These are phyloP conservation scores for Podaxis sp. DNA, from an alignment of 768 basidiomycete genomes.

Conservation along the genomic window DNA sequence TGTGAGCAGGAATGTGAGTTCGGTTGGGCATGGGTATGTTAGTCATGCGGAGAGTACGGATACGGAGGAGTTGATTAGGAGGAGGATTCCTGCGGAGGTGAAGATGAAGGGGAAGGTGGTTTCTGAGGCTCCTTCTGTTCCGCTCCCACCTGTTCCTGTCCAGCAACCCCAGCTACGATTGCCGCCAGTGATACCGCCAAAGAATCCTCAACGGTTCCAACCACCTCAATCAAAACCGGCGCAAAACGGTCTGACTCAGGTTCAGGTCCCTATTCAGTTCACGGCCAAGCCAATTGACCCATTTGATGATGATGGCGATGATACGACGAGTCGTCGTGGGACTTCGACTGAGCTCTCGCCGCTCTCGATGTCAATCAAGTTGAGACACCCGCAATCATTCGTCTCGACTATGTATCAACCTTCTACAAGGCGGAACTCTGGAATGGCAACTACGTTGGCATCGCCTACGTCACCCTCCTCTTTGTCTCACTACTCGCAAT, in stretches of 20 bases:
- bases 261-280: background rate
- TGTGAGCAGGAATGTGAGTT: constrained; percentile 12
- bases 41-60: constrained; percentile 18
- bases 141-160: constrained; percentile 1
- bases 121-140: background rate
- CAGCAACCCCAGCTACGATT: background rate
- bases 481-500: background rate
- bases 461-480: background rate
- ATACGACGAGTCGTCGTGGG: background rate
- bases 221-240: background rate
- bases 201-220: background rate
- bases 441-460: background rate
- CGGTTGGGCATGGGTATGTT: constrained; percentile 13
- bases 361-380: constrained; percentile 8
- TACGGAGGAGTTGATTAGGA: constrained; percentile 19
- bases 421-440: constrained; percentile 3
- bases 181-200: background rate
- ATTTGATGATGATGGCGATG: constrained; percentile 8
- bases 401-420: background rate
- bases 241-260: background rate
- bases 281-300: background rate
- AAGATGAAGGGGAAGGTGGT: constrained; percentile 13
- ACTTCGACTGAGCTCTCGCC: constrained; percentile 5
- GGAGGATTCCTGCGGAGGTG: constrained; percentile 12
- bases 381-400: constrained; percentile 11